Evolutionary conservation across 306 rosid genomes (phyloP).

Genomic region (Glycine soja): DNA sequence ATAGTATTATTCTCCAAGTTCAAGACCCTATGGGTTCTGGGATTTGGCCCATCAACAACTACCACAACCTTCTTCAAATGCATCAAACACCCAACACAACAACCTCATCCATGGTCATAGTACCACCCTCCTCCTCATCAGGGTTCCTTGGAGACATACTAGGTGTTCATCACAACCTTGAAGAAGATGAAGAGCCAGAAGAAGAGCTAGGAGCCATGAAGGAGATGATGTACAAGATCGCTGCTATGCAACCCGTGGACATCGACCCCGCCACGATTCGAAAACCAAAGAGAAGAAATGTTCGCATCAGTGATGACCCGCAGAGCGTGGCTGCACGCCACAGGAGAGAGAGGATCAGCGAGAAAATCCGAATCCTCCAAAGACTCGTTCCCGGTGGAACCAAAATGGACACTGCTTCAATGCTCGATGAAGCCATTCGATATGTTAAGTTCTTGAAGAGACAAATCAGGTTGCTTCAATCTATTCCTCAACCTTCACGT

Average conservation of each 20-base stretch:
- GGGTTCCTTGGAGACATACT: conserved; percentile 46
- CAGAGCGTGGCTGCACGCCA: conserved; percentile 95
- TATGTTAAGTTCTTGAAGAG: conserved; percentile 90
- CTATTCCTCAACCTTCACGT: conserved; percentile 38
- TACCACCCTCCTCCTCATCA: conserved; percentile 23
- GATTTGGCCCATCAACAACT: conserved; percentile 55
- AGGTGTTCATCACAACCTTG: conserved; percentile 41
- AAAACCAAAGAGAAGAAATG: conserved; percentile 81
- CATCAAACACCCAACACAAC: conserved; percentile 47
- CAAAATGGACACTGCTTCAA: conserved; percentile 94
- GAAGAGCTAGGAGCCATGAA: conserved; percentile 92
- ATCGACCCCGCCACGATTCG: conserved; percentile 83
- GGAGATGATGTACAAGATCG: conserved; percentile 97
- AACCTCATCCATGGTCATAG: neutral
- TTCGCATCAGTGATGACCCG: conserved; percentile 92
- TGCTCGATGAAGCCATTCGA: conserved; percentile 92
- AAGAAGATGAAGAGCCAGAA: conserved; percentile 54
- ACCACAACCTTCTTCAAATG: conserved; percentile 43
- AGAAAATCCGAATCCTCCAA: conserved; percentile 85
- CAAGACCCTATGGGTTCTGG: conserved; percentile 47
- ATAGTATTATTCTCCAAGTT: conserved; percentile 35
- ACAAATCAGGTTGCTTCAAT: conserved; percentile 79
- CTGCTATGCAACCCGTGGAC: conserved; percentile 96
- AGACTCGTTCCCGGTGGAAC: conserved; percentile 97
- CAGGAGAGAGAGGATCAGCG: conserved; percentile 89